phyloP scores from a whole-genome alignment of 164 flowering plant genomes.

The Protea cynaroides region DNA sequence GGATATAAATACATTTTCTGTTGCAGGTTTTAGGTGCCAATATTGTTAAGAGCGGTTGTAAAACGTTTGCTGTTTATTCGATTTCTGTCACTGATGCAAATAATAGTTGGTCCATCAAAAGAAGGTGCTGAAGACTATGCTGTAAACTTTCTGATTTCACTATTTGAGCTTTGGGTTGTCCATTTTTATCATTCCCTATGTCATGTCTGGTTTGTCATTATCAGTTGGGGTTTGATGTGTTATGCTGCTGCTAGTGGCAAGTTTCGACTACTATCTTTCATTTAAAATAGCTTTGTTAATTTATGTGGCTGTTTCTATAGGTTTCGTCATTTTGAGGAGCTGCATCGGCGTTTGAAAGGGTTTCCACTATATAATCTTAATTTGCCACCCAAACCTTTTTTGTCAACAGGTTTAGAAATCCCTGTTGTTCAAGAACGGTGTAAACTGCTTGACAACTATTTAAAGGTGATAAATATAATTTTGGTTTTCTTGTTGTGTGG shows the following conservation, averaged over 20 bases:
- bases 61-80: conserved; percentile 88
- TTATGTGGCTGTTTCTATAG: conserved; percentile 23
- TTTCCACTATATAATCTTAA: conserved; percentile 82
- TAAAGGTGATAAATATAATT: conserved; percentile 53
- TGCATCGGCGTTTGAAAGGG: conserved; percentile 87
- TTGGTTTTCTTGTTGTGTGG: background rate
- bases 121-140: conserved; percentile 59
- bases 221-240: background rate
- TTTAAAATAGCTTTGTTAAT: conserved; percentile 1
- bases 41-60: conserved; percentile 87
- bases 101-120: conserved; percentile 90
- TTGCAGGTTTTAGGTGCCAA: conserved; percentile 95
- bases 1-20: conserved; percentile 19
- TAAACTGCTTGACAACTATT: conserved; percentile 73
- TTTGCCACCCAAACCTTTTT: conserved; percentile 97
- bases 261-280: too few species aligned
- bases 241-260: background rate
- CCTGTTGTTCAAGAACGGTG: conserved; percentile 85
- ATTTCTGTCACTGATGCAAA: conserved; percentile 87
- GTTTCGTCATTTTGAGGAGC: conserved; percentile 98
- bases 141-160: conserved; percentile 14
- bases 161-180: conserved; percentile 1
- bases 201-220: background rate
- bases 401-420: conserved; percentile 80
- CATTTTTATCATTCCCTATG: background rate